These are phyloP conservation scores for Chiua virens DNA, from an alignment of 768 basidiomycete species.

Conservation along the genomic window DNA sequence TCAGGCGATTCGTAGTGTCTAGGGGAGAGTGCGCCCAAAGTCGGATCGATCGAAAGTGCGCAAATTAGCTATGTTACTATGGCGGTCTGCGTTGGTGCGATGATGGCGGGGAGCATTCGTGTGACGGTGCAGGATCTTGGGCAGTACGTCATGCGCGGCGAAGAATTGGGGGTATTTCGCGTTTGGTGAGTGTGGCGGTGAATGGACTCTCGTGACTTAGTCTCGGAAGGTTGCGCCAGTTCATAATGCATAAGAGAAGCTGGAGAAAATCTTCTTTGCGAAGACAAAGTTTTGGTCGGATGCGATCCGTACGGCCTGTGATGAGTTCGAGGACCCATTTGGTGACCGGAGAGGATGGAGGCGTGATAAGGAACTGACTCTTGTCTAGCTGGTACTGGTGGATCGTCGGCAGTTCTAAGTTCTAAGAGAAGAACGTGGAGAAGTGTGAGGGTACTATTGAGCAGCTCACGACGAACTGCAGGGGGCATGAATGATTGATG, in stretches of 20 bases:
- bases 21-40: constrained; percentile 90
- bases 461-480: too few species aligned
- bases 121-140: constrained; percentile 89
- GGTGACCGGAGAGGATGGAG: constrained; percentile 21
- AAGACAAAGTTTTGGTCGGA: not conserved
- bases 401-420: too few species aligned
- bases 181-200: constrained; percentile 78
- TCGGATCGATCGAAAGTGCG: constrained; percentile 87
- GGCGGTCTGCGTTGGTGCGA: constrained; percentile 89
- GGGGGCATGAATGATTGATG: too few species aligned
- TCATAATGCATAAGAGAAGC: too few species aligned
- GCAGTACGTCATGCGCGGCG: constrained; percentile 72
- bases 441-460: too few species aligned
- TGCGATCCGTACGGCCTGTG: constrained; percentile 17
- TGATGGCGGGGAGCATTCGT: constrained; percentile 93
- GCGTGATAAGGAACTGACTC: not conserved
- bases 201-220: too few species aligned
- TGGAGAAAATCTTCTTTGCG: not conserved
- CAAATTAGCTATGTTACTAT: constrained; percentile 91
- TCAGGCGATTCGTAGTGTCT: constrained; percentile 93
- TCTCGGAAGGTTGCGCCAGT: too few species aligned
- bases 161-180: constrained; percentile 96
- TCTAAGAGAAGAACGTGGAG: too few species aligned
- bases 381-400: not conserved
- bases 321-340: constrained; percentile 25